phyloP scores from a whole-genome alignment of 352 stramenopile species.

The Elongisporangium undulatum region DNA sequence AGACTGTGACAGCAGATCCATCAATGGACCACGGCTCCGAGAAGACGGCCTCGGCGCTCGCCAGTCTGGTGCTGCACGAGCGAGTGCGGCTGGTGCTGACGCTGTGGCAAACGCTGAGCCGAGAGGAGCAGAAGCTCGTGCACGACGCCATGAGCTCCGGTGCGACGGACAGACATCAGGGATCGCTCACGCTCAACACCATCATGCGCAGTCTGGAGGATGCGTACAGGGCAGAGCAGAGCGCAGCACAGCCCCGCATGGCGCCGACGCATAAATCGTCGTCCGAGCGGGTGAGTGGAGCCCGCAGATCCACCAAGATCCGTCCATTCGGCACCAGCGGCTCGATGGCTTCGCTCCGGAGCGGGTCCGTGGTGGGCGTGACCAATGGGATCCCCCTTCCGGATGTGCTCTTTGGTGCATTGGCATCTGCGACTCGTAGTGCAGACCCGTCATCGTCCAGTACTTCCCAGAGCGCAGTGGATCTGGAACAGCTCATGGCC shows the following conservation, averaged over 20 bases:
- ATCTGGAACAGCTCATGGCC: conserved; percentile 12
- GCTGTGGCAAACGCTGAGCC: conserved; percentile 46
- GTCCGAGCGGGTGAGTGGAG: background rate
- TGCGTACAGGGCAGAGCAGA: conserved; percentile 57
- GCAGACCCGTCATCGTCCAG: conserved; percentile 20
- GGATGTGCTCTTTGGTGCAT: conserved; percentile 34
- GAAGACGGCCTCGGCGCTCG: conserved; percentile 33
- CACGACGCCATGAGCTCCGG: conserved; percentile 22
- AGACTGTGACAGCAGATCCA: conserved; percentile 13
- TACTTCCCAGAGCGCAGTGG: background rate
- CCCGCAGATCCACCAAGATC: background rate
- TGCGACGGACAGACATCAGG: background rate
- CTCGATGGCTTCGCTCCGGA: background rate
- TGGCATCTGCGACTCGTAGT: conserved; percentile 14
- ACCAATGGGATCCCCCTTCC: conserved; percentile 28
- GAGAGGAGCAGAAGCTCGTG: conserved; percentile 40
- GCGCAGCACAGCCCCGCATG: conserved; percentile 1
- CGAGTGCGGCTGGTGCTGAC: conserved; percentile 49
- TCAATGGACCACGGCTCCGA: conserved; percentile 8
- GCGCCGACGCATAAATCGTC: background rate
- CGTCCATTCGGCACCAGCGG: background rate
- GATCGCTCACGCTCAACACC: conserved; percentile 21
- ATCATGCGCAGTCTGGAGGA: conserved; percentile 53
- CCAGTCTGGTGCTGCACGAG: conserved; percentile 51
- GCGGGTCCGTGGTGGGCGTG: background rate